Conservation (phyloP, 1,139 yeast genomes). For the Hansenula lynferdii region DNA sequence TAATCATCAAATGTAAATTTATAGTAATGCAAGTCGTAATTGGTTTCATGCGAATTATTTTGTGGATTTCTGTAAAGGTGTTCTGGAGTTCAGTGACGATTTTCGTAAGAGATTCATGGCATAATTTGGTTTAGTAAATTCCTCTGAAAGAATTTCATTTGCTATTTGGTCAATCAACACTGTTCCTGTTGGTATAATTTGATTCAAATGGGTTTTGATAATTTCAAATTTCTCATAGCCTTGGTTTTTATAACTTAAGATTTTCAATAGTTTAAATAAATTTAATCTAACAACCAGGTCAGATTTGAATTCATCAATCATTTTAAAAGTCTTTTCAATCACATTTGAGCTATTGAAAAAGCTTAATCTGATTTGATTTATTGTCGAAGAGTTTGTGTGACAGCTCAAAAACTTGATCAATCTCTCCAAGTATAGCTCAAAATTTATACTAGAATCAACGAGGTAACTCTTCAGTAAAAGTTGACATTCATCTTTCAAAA, state of each 20-base stretch:
- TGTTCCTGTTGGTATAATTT: constrained; percentile 6
- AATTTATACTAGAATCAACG: constrained; percentile 12
- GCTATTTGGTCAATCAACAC: constrained; percentile 19
- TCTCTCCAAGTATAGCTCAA: constrained; percentile 17
- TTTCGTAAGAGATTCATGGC: constrained; percentile 16
- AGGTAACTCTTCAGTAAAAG: constrained; percentile 12
- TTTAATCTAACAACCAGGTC: constrained; percentile 16
- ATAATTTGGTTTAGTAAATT: constrained; percentile 3
- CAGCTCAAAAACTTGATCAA: constrained; percentile 12
- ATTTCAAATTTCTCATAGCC: constrained; percentile 8
- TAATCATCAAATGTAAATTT: too few species aligned
- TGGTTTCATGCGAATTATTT: too few species aligned
- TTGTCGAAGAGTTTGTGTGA: constrained; percentile 9
- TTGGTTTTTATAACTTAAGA: constrained; percentile 8
- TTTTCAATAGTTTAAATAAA: constrained; percentile 17
- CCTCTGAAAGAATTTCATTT: constrained; percentile 12
- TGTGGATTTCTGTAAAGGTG: too few species aligned
- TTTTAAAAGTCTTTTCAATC: constrained; percentile 8
- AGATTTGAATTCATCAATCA: constrained; percentile 6
- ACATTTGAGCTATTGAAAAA: constrained; percentile 12
- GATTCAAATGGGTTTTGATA: constrained; percentile 7
- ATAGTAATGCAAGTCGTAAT: too few species aligned
- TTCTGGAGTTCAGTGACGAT: neutral
- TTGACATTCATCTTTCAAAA: constrained; percentile 10
- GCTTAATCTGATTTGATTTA: constrained; percentile 16